phyloP scores from a whole-genome alignment of 805 yeast species.

The Lipomyces japonicus region DNA sequence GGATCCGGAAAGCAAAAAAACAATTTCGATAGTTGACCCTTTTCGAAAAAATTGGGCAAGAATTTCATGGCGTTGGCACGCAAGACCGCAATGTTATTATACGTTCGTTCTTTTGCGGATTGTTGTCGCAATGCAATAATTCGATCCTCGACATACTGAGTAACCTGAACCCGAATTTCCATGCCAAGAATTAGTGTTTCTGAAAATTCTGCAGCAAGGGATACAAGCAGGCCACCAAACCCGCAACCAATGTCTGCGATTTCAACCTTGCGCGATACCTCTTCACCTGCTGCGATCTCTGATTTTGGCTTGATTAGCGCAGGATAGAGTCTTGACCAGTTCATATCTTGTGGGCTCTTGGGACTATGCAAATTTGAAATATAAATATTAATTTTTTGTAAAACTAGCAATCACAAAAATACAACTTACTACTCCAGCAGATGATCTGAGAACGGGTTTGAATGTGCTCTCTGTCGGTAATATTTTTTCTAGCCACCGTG shows the following conservation, averaged over 20 bases:
- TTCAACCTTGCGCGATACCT: slow-evolving; percentile 50
- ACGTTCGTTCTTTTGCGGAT: slow-evolving; percentile 43
- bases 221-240: slow-evolving; percentile 84
- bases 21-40: slow-evolving; percentile 64
- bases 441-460: slow-evolving; percentile 96
- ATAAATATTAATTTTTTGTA: background rate
- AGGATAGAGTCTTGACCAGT: slow-evolving; percentile 80
- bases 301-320: slow-evolving; percentile 41
- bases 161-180: slow-evolving; percentile 95
- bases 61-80: slow-evolving; percentile 98
- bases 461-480: slow-evolving; percentile 95
- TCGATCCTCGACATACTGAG: slow-evolving; percentile 93
- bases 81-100: slow-evolving; percentile 81
- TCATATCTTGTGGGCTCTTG: slow-evolving; percentile 71
- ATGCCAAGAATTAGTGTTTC: slow-evolving; percentile 69
- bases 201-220: slow-evolving; percentile 74
- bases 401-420: background rate
- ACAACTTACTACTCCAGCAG: slow-evolving; percentile 62
- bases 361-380: slow-evolving; percentile 45
- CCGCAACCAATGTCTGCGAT: slow-evolving; percentile 98
- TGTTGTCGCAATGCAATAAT: slow-evolving; percentile 80
- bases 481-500: slow-evolving; percentile 50
- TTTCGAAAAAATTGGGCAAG: slow-evolving; percentile 84
- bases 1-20: slow-evolving; percentile 99
- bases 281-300: slow-evolving; percentile 17